A percentile compares a stretch with the other conserved stretches of the same genome.
These are phyloP conservation scores for Gracilaria domingensis DNA, from an alignment of 23 red algal genomes.

Conservation along the genomic window DNA sequence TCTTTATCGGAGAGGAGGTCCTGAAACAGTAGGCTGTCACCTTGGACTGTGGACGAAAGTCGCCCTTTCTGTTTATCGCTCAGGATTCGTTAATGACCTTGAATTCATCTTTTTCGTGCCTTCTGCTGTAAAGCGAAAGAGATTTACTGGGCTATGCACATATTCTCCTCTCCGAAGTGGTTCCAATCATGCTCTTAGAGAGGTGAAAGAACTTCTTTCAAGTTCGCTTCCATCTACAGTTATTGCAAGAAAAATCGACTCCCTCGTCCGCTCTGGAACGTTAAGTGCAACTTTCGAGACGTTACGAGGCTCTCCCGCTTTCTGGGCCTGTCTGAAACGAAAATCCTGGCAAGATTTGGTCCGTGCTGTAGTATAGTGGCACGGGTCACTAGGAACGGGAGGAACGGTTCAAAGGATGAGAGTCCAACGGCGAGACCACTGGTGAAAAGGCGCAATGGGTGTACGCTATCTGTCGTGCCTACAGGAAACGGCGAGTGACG, in stretches of 20 bases:
- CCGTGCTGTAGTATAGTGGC: no score
- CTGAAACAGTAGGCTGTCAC: neutral
- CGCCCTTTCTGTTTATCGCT: neutral
- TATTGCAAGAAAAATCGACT: neutral
- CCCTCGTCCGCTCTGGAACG: neutral
- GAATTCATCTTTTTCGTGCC: neutral
- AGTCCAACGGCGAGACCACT: no score
- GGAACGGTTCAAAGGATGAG: no score
- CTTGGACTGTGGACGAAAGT: neutral
- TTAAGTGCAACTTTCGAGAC: neutral
- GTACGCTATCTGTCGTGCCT: no score
- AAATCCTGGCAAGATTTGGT: neutral
- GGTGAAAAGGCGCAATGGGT: no score
- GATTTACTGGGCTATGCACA: neutral
- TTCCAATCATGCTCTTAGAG: neutral
- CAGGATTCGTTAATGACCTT: neutral
- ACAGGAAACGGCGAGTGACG: no score
- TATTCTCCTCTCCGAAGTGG: neutral
- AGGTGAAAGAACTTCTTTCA: neutral
- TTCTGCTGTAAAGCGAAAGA: neutral
- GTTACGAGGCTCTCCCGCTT: neutral
- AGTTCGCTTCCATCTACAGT: neutral
- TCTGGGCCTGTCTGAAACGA: neutral
- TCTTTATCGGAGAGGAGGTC: neutral
- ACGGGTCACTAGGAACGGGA: no score